Base-by-base conservation (phyloP, 2,329 filamentous ascomycete species). In the Tricladium varicosporioides region DNA sequence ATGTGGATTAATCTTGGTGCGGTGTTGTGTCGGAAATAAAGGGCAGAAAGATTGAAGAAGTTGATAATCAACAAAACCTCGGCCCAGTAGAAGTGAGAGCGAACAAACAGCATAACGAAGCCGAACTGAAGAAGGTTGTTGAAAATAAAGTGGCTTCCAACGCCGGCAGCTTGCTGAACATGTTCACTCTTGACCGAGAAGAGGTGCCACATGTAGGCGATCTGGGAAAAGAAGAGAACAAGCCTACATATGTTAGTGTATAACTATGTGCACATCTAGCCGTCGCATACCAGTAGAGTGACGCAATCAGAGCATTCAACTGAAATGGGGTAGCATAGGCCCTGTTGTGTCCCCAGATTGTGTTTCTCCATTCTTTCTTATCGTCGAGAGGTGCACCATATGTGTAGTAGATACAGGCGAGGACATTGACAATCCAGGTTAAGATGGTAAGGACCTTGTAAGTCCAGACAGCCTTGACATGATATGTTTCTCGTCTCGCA, bases 51-150 rank as follows among this genome's bases (percentile, higher is more conserved):
- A 73, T 95, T 95, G 78, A 91, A 77, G 71, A 94, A 89, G 77
- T 96, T 94, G 76, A 89, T 72, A 61, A 92, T 75, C 58, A 95
- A 75, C 51, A 96, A 80, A 48, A 95, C 59, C 76, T 93, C 88
- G 9, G 89, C 85, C 74, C 86, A 84, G 77, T 83, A 80, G 75
- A 92, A 94, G 72, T 88, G 81, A 49, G 79, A 83, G 65, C 87
- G 84, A 53, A 89, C 87, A 78, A 93, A 96, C 60, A 96, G 83
- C 77, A 92, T 85, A 66, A 95, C 82, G 72, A 92, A 96, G 65
- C 82, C 84, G 64, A 92, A 88, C 72, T 91, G 84, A 59, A 96
- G 80, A 44, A 96, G 76, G 73, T 96, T 96, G 80, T 91, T 89
- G 66, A 88, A 71, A 71, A 95, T 91, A 74, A 93, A 96, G 77